These are phyloP conservation scores for Diphasiastrum complanatum DNA, from an alignment of 83 land plant species.

Conservation along the genomic window DNA sequence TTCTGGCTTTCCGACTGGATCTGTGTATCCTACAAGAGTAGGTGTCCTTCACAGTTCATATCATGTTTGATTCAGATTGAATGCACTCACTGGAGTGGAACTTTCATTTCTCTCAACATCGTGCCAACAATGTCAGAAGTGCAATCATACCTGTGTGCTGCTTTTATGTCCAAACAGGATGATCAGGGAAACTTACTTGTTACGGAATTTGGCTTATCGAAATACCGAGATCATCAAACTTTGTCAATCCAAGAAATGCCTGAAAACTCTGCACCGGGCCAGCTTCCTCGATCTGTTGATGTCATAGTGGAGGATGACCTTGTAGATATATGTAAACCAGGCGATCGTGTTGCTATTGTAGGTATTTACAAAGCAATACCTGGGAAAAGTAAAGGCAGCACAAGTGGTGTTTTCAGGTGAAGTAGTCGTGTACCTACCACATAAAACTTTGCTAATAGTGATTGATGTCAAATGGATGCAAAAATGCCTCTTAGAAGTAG, in stretches of 20 bases:
- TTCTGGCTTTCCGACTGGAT: constrained; percentile 88
- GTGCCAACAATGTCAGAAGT: background rate
- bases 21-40: constrained; percentile 99
- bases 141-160: background rate
- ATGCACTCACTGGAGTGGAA: too few relatives aligned
- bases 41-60: background rate
- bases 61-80: too few relatives aligned
- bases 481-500: too few relatives aligned
- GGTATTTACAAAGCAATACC: constrained; percentile 94
- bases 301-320: constrained; percentile 95
- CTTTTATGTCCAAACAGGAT: too few relatives aligned
- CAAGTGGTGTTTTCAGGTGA: constrained; percentile 96
- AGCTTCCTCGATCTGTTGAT: constrained; percentile 96
- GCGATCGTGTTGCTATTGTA: constrained; percentile 89
- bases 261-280: constrained; percentile 98
- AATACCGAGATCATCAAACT: constrained; percentile 91
- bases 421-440: too few relatives aligned
- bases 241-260: constrained; percentile 97
- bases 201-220: constrained; percentile 85
- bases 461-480: too few relatives aligned
- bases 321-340: constrained; percentile 96
- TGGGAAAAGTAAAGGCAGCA: constrained; percentile 90
- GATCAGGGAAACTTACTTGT: constrained; percentile 80
- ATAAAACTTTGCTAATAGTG: too few relatives aligned
- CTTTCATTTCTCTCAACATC: background rate